phyloP scores from a whole-genome alignment of 495 filamentous ascomycete species.

The Schizothecium vesticola region DNA sequence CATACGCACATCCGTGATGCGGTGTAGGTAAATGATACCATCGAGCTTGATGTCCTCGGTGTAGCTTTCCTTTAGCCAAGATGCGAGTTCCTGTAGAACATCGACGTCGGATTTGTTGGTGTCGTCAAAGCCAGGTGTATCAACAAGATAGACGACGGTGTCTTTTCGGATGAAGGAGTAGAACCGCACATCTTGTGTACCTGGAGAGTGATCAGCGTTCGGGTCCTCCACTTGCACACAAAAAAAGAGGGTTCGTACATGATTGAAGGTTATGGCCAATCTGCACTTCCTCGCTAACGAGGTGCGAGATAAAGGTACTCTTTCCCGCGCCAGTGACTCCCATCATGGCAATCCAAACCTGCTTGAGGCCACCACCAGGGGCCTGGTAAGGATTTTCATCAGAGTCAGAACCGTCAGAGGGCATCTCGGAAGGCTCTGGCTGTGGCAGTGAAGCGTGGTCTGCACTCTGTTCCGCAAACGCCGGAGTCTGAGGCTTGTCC shows the following conservation, averaged over 20 bases:
- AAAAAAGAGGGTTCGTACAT: not conserved
- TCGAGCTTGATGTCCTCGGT: not conserved
- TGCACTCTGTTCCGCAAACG: too few species aligned
- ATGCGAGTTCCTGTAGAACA: not conserved
- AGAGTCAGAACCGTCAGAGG: too few species aligned
- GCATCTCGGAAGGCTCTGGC: too few species aligned
- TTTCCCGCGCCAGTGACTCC: conserved; percentile 5
- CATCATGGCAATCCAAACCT: conserved; percentile 6
- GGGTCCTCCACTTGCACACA: too few species aligned
- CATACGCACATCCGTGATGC: not conserved
- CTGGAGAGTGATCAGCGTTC: not conserved
- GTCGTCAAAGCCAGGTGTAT: conserved; percentile 7
- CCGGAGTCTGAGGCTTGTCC: too few species aligned
- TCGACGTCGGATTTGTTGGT: not conserved
- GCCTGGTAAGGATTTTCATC: too few species aligned
- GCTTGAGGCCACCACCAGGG: too few species aligned
- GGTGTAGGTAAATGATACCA: conserved; percentile 1
- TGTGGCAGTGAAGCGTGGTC: too few species aligned
- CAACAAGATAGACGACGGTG: not conserved
- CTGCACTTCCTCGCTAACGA: not conserved
- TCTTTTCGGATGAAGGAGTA: not conserved
- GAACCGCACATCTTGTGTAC: not conserved
- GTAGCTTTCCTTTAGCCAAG: not conserved
- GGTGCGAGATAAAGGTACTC: not conserved
- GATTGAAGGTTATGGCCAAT: not conserved